These are phyloP conservation scores for Ogataea polymorpha DNA, from an alignment of 805 yeast genomes.

Conservation along the genomic window DNA sequence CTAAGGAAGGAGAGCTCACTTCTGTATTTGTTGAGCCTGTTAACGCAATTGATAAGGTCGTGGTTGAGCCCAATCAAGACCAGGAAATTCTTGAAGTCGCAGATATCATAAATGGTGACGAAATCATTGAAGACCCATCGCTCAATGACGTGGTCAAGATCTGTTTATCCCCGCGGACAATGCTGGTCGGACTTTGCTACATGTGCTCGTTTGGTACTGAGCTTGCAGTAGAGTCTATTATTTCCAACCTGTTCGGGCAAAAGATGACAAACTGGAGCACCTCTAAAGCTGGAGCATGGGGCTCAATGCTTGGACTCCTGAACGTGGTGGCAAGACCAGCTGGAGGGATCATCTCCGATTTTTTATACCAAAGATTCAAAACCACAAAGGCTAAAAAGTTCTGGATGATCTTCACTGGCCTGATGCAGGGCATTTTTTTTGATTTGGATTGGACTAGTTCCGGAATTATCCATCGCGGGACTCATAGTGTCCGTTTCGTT, in stretches of 20 bases:
- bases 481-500: conserved; percentile 31
- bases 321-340: conserved; percentile 32
- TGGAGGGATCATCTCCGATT: conserved; percentile 31
- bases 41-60: conserved; percentile 6
- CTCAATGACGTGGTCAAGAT: conserved; percentile 15
- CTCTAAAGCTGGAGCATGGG: conserved; percentile 31
- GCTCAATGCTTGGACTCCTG: conserved; percentile 32
- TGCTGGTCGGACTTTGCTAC: conserved; percentile 29
- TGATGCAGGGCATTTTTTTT: conserved; percentile 34
- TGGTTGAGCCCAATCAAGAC: not conserved
- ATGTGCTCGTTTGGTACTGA: conserved; percentile 32
- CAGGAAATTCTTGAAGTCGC: conserved; percentile 6
- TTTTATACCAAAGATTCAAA: conserved; percentile 27
- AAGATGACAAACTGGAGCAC: conserved; percentile 20
- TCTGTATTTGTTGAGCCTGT: conserved; percentile 3
- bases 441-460: conserved; percentile 35
- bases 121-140: conserved; percentile 29
- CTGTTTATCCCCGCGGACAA: conserved; percentile 27
- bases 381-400: conserved; percentile 33
- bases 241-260: conserved; percentile 24
- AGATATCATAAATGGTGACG: conserved; percentile 22
- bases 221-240: conserved; percentile 29
- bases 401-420: conserved; percentile 32
- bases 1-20: conserved; percentile 7
- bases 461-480: conserved; percentile 26